Evolutionary conservation across 1,284 basidiomycete species (phyloP).

Genomic region (Coniferiporia sulphurascens): DNA sequence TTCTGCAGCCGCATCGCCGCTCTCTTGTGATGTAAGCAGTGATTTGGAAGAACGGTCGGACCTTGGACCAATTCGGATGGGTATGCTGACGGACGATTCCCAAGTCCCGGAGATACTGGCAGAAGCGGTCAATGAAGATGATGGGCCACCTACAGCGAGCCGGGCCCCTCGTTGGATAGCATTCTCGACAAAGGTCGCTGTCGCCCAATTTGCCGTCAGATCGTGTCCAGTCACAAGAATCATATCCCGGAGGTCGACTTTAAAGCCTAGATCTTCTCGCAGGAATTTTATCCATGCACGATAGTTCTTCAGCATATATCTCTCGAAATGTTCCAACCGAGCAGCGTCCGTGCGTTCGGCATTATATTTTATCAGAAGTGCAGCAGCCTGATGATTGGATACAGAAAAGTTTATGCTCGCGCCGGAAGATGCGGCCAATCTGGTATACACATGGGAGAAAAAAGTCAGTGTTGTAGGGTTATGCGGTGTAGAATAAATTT

Average conservation of each 20-base stretch:
- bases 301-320: neutral
- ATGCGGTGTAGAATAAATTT: no score
- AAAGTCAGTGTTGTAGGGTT: no score
- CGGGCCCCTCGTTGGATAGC: neutral
- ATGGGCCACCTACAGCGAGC: neutral
- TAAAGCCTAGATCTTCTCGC: neutral
- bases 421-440: neutral
- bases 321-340: neutral
- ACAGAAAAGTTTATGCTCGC: neutral
- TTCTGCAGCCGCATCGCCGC: neutral
- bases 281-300: neutral
- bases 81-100: neutral
- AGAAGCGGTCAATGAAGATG: neutral
- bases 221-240: conserved; percentile 5
- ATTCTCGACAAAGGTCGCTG: neutral
- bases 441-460: neutral
- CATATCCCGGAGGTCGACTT: neutral
- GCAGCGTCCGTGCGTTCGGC: neutral
- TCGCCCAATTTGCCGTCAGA: conserved; percentile 3
- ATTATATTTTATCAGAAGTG: neutral
- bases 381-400: neutral
- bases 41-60: neutral
- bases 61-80: neutral
- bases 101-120: neutral
- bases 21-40: neutral